These are phyloP conservation scores for Colletotrichum paranaense DNA, from an alignment of 2,329 filamentous ascomycete genomes.

Conservation along the genomic window DNA sequence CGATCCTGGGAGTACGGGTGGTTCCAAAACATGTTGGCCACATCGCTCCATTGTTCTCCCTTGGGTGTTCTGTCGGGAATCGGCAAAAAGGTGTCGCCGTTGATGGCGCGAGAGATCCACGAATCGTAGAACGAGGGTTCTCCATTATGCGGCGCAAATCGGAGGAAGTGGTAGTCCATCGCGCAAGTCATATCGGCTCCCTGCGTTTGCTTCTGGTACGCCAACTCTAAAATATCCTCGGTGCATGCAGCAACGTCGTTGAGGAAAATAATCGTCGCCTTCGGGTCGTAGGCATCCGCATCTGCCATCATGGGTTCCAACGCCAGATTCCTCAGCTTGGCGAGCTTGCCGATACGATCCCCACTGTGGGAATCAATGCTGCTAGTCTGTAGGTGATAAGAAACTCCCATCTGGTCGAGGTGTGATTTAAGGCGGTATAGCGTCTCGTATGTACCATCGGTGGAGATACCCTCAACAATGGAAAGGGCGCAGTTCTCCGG, in stretches of 20 bases:
- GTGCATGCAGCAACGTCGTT: slow-evolving; percentile 65
- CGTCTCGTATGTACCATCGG: slow-evolving; percentile 65
- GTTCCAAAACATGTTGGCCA: slow-evolving; percentile 65
- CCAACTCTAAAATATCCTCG: slow-evolving; percentile 61
- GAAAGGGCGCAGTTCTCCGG: slow-evolving; percentile 62
- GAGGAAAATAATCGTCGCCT: slow-evolving; percentile 61
- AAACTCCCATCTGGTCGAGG: slow-evolving; percentile 50
- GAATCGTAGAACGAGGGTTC: slow-evolving; percentile 66
- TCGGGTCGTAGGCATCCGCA: slow-evolving; percentile 34
- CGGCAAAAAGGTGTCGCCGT: slow-evolving; percentile 66
- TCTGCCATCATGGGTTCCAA: slow-evolving; percentile 56
- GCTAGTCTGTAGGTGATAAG: slow-evolving; percentile 56
- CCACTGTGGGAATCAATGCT: slow-evolving; percentile 54
- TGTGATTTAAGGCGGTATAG: slow-evolving; percentile 53
- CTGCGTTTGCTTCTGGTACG: slow-evolving; percentile 59
- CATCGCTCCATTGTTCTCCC: slow-evolving; percentile 57
- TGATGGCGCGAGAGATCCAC: slow-evolving; percentile 62
- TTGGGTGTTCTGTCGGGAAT: slow-evolving; percentile 53
- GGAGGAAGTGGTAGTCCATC: slow-evolving; percentile 66
- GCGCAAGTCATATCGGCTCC: slow-evolving; percentile 68
- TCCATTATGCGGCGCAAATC: slow-evolving; percentile 38
- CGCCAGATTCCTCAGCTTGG: slow-evolving; percentile 63
- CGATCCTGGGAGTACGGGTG: slow-evolving; percentile 49
- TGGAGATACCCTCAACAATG: slow-evolving; percentile 66
- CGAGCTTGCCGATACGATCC: slow-evolving; percentile 59